Percentiles rank a stretch among this genome's conserved stretches.
Evolutionary conservation across 2,329 filamentous ascomycete species (phyloP).

Genomic region (Microsporum ferrugineum): DNA sequence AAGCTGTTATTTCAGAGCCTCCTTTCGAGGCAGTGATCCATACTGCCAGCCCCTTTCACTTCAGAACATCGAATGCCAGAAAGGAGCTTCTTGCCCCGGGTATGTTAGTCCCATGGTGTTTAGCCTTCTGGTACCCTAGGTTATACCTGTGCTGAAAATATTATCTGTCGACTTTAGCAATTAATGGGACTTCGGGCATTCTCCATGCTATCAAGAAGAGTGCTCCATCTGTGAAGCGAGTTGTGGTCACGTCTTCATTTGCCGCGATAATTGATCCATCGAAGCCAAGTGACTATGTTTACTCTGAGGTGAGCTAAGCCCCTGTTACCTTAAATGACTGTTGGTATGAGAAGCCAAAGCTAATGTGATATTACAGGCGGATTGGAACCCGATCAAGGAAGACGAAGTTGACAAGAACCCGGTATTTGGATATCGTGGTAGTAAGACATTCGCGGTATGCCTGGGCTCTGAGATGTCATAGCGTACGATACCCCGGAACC

Average conservation of each 20-base stretch:
- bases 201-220: slow-evolving; percentile 50
- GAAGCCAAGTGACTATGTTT: slow-evolving; percentile 25
- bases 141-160: neutral
- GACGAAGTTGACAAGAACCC: slow-evolving; percentile 30
- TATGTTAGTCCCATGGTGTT: slow-evolving; percentile 27
- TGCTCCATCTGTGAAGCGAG: slow-evolving; percentile 57
- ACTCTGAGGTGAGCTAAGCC: slow-evolving; percentile 10
- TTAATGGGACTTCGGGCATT: slow-evolving; percentile 53
- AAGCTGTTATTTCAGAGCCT: slow-evolving; percentile 49
- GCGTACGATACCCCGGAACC: neutral
- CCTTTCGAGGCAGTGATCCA: slow-evolving; percentile 64
- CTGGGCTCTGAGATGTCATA: neutral
- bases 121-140: neutral
- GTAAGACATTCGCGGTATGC: slow-evolving; percentile 41
- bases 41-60: slow-evolving; percentile 63
- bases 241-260: slow-evolving; percentile 60
- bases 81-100: slow-evolving; percentile 47
- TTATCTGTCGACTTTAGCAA: slow-evolving; percentile 33
- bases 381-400: slow-evolving; percentile 37
- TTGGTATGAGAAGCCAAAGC: neutral
- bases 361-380: slow-evolving; percentile 18
- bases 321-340: neutral
- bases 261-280: slow-evolving; percentile 49
- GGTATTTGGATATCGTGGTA: slow-evolving; percentile 35
- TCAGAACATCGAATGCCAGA: slow-evolving; percentile 58